Conservation (phyloP, 2,329 filamentous ascomycete species). For the Colletotrichum euphorbiae region DNA sequence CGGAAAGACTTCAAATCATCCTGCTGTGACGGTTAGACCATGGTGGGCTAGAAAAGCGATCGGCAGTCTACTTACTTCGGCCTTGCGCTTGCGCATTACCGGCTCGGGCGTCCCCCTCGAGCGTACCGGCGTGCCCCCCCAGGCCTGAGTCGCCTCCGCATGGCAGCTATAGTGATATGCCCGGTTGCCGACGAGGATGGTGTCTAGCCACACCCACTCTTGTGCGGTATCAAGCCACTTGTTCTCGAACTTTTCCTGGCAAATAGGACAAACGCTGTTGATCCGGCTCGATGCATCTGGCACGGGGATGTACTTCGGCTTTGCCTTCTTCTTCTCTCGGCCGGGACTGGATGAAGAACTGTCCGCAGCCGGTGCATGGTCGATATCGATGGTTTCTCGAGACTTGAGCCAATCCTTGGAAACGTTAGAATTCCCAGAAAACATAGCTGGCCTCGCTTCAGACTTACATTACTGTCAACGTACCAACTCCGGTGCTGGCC, state of each 20-base stretch:
- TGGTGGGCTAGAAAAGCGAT: background rate
- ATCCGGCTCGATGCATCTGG: constrained; percentile 81
- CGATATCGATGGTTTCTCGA: constrained; percentile 49
- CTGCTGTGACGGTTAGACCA: constrained; percentile 46
- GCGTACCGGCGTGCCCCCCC: constrained; percentile 57
- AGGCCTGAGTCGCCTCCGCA: constrained; percentile 80
- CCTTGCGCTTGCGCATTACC: constrained; percentile 79
- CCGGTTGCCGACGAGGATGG: constrained; percentile 79
- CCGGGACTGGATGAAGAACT: constrained; percentile 42
- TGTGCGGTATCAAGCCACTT: constrained; percentile 93
- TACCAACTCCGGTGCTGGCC: constrained; percentile 96
- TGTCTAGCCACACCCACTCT: constrained; percentile 97
- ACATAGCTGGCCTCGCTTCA: constrained; percentile 32
- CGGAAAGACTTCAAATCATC: constrained; percentile 47
- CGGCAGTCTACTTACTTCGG: constrained; percentile 64
- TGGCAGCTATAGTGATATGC: constrained; percentile 94
- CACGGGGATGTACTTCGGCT: constrained; percentile 80
- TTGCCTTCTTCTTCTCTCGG: constrained; percentile 52
- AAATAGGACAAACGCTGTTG: constrained; percentile 89
- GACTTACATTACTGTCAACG: constrained; percentile 82
- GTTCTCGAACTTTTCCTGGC: constrained; percentile 93
- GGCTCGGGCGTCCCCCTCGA: constrained; percentile 70
- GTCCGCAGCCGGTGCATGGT: constrained; percentile 25
- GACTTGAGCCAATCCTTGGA: constrained; percentile 38
- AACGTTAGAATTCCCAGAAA: constrained; percentile 41